Conservation (phyloP, 257 asterid genomes). For the Ballota nigra region DNA sequence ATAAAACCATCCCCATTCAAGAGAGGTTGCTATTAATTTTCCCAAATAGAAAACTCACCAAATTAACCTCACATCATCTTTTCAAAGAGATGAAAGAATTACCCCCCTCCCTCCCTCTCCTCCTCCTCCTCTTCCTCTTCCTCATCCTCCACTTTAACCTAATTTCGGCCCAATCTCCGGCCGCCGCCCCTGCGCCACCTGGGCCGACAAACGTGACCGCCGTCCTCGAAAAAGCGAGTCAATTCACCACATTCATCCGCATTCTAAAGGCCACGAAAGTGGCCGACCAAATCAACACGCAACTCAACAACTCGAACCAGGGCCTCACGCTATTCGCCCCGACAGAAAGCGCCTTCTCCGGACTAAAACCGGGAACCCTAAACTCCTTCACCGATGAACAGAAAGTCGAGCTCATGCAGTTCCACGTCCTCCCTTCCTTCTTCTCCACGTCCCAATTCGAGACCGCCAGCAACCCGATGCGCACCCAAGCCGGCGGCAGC, state of each 20-base stretch:
- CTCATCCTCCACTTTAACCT: conserved; percentile 3
- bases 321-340: conserved; percentile 58
- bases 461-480: conserved; percentile 51
- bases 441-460: conserved; percentile 47
- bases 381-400: conserved; percentile 49
- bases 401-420: conserved; percentile 49
- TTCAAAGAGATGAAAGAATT: conserved; percentile 8
- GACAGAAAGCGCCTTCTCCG: conserved; percentile 41
- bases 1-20: conserved; percentile 19
- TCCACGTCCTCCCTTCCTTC: conserved; percentile 51
- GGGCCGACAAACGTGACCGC: conserved; percentile 48
- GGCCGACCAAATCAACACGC: conserved; percentile 43
- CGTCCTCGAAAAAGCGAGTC: conserved; percentile 53
- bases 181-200: conserved; percentile 41
- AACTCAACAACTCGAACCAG: conserved; percentile 45
- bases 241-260: conserved; percentile 47
- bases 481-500: conserved; percentile 60
- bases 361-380: conserved; percentile 41
- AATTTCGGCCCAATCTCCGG: conserved; percentile 37
- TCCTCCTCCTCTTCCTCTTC: conserved; percentile 19
- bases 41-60: neutral
- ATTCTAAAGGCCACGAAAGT: conserved; percentile 50
- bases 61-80: neutral
- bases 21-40: neutral
- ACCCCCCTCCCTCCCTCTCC: conserved; percentile 5